phyloP scores from a whole-genome alignment of 139 green algal species.

The Tetradesmus obliquus region DNA sequence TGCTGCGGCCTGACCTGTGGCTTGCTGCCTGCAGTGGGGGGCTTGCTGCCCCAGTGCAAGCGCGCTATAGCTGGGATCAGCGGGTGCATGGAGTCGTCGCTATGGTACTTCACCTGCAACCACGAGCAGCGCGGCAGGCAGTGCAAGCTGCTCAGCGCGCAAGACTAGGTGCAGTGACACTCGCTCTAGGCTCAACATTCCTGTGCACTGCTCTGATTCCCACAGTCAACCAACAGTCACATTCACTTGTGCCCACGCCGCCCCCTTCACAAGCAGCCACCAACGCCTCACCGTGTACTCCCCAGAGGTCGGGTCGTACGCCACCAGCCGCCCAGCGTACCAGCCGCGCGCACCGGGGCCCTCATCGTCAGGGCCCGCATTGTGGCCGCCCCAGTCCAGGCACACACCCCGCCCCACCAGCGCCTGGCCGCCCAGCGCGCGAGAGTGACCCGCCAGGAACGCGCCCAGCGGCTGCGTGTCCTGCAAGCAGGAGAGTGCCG shows the following conservation, averaged over 20 bases:
- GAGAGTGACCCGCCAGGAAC: background rate
- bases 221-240: no score
- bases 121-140: background rate
- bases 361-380: background rate
- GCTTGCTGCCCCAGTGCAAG: background rate
- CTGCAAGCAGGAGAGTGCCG: background rate
- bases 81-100: background rate
- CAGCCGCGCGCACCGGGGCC: background rate
- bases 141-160: background rate
- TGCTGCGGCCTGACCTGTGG: background rate
- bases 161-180: background rate
- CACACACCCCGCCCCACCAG: background rate
- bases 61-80: background rate
- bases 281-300: background rate
- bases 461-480: background rate
- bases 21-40: background rate
- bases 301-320: background rate
- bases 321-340: background rate
- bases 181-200: background rate
- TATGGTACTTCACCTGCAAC: background rate
- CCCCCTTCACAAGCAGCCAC: background rate
- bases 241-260: background rate
- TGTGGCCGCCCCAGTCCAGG: slow-evolving; percentile 1
- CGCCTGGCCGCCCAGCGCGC: background rate
- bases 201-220: no score